Base-by-base conservation (phyloP, 495 filamentous ascomycete species). In the Geopyxis carbonaria region DNA sequence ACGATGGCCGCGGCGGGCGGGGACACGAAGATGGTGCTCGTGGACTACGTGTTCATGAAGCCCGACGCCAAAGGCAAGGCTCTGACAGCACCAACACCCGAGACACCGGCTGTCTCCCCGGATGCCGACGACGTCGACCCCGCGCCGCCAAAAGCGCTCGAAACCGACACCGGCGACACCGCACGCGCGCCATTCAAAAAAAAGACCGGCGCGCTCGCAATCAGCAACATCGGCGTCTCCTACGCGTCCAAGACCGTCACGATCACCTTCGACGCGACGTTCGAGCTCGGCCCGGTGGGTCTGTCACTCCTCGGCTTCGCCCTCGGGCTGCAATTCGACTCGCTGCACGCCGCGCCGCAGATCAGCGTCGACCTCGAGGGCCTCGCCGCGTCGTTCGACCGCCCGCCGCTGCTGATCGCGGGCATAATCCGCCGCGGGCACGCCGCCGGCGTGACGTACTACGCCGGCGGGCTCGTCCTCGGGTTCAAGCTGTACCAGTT, bases 271-370 rank as follows among this genome's bases (percentile, higher is more conserved):
- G 53, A 59, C 31, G 61, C 63, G 2, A 46, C 57, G 1, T 37
- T 66, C 29, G 13, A 42, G n/a, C 42, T 68, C 5, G 63, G 63
- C 1, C 61, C 64, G 15, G 45, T 64, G 7, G 55, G 46, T 5
- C 42, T 64, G 29, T 45, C 43, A 7, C 30, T 68, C 7, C 16
- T 63, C 3, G 62, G 63, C 5, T 63, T 67, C 43, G 47, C 37
- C 11, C 19, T 61, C 18, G 38, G 33, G 10, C 38, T 56, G 8
- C 31, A 33, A 13, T n/a, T 21, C 13, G 20, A 20, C 11, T 47
- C 22, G 8, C 35, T 54, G 7, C 21, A 33, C 3, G 32, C 46
- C n/a, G 14, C 47, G 6, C 40, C 39, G 4, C 6, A 1, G 2
- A 24, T 42, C 10, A 24, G 2, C 11, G 41, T 56, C 14, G 31